Evolutionary conservation across 108 stramenopile species (phyloP).

Genomic region (Asterionellopsis glacialis): DNA sequence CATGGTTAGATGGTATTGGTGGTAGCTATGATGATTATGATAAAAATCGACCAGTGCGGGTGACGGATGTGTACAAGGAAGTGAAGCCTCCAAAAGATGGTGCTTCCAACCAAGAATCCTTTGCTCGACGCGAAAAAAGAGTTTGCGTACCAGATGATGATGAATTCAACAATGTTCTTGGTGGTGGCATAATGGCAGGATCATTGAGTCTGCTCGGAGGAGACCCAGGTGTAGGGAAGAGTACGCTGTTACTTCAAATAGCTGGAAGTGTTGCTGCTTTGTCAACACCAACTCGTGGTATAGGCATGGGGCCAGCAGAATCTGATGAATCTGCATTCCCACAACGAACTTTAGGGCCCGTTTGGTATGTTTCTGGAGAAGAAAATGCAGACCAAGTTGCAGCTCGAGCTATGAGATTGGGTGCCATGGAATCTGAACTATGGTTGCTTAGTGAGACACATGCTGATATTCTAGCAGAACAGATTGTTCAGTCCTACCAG

Average conservation of each 20-base stretch:
- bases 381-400: slow-evolving; percentile 92
- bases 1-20: slow-evolving; percentile 64
- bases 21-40: slow-evolving; percentile 22
- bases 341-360: slow-evolving; percentile 43
- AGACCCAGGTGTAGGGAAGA: slow-evolving; percentile 87
- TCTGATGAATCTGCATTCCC: slow-evolving; percentile 7
- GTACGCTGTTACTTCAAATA: slow-evolving; percentile 66
- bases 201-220: slow-evolving; percentile 87
- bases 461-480: slow-evolving; percentile 56
- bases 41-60: slow-evolving; percentile 36
- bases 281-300: slow-evolving; percentile 37
- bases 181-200: slow-evolving; percentile 89
- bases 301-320: slow-evolving; percentile 68
- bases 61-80: slow-evolving; percentile 59
- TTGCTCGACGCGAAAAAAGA: slow-evolving; percentile 26
- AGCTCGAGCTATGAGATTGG: slow-evolving; percentile 69
- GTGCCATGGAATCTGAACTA: slow-evolving; percentile 48
- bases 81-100: slow-evolving; percentile 12
- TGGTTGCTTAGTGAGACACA: slow-evolving; percentile 64
- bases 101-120: slow-evolving; percentile 10
- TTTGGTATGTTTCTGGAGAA: slow-evolving; percentile 92
- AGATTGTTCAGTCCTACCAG: slow-evolving; percentile 35
- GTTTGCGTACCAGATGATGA: slow-evolving; percentile 58
- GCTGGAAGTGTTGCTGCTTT: slow-evolving; percentile 58
- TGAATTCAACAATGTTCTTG: slow-evolving; percentile 88